Evolutionary conservation across 169 alveolate species (phyloP), one percentile per base, ranked within the genome.

Genomic region (Miamiensis avidus): DNA sequence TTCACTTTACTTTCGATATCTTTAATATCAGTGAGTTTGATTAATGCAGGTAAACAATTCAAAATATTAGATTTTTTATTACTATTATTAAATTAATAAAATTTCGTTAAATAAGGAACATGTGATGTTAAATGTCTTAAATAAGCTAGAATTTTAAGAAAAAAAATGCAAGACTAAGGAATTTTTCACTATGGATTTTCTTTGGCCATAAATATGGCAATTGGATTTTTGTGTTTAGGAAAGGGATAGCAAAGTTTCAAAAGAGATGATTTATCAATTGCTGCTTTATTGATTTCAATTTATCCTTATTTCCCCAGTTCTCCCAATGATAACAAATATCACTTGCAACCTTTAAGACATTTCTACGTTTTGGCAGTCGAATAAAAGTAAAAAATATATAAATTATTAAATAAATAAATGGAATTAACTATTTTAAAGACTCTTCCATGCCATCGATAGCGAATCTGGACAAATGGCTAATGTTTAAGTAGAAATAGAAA

Each of bases 181-280:
- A 93, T 91, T 49, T 93, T 94, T 92, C 94, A 93, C 82, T 94
- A 95, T 77, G 98, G 98, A 25, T 95, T 90, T 83, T 92, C 88
- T 78, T 90, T 92, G 92, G 96, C 97, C 31, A 91, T 95, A 26
- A 93, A 95, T 78, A 91, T 90, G 93, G 95, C 96, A 30, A 85
- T 96, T 29, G 98, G 98, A 15, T 91, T 96, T 87, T 78, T 94
- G 64, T 93, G 93, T 88, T 87, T 96, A 74, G 98, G 98, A 29
- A 89, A 92, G 31, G 97, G 97, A 29, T 93, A 94, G 1, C 92
- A 89, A 34, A 90, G 96, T 27, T 94, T 96, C 76, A 89, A 93
- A 82, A 90, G 89, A 29, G 87, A 84, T 75, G 89, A 92, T 82
- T 82, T 94, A 73, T 89, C 96, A 29, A 90, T 96, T 29, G 97